A percentile compares a stretch with the other conserved stretches of the same genome.
These are phyloP conservation scores for Entomortierella parvispora DNA, from an alignment of 192 early-diverging fungal genomes.

Conservation along the genomic window DNA sequence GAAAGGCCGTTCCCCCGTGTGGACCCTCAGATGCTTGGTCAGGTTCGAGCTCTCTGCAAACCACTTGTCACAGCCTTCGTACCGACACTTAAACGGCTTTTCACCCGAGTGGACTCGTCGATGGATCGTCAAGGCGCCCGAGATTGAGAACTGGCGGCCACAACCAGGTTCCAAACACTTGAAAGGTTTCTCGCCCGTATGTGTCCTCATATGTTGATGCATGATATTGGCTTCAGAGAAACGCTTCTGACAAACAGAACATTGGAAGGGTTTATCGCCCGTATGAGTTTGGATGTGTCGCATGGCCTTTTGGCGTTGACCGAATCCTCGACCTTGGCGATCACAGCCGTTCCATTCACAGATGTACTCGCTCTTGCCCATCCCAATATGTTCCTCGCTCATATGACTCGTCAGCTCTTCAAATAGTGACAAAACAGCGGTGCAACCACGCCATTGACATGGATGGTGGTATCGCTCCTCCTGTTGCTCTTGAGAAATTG, in stretches of 20 bases:
- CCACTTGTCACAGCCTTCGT: slow-evolving; percentile 59
- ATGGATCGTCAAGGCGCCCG: slow-evolving; percentile 75
- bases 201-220: slow-evolving; percentile 78
- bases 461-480: slow-evolving; percentile 57
- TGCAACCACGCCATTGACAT: slow-evolving; percentile 79
- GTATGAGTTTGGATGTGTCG: slow-evolving; percentile 88
- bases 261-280: slow-evolving; percentile 83
- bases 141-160: slow-evolving; percentile 71
- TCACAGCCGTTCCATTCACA: slow-evolving; percentile 61
- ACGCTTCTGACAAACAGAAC: slow-evolving; percentile 76
- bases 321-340: slow-evolving; percentile 56
- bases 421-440: slow-evolving; percentile 59
- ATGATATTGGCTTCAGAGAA: slow-evolving; percentile 84
- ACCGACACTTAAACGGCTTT: slow-evolving; percentile 60
- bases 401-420: slow-evolving; percentile 70
- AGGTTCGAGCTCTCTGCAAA: slow-evolving; percentile 66
- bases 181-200: slow-evolving; percentile 81
- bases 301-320: slow-evolving; percentile 67
- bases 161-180: slow-evolving; percentile 71
- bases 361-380: slow-evolving; percentile 62
- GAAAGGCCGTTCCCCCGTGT: slow-evolving; percentile 75
- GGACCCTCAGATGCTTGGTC: slow-evolving; percentile 62
- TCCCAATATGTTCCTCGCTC: slow-evolving; percentile 68
- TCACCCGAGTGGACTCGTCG: slow-evolving; percentile 70
- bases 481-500: slow-evolving; percentile 18